Conservation (phyloP, 225 moss, liverwort and hornwort species). For the Antitrichia curtipendula region DNA sequence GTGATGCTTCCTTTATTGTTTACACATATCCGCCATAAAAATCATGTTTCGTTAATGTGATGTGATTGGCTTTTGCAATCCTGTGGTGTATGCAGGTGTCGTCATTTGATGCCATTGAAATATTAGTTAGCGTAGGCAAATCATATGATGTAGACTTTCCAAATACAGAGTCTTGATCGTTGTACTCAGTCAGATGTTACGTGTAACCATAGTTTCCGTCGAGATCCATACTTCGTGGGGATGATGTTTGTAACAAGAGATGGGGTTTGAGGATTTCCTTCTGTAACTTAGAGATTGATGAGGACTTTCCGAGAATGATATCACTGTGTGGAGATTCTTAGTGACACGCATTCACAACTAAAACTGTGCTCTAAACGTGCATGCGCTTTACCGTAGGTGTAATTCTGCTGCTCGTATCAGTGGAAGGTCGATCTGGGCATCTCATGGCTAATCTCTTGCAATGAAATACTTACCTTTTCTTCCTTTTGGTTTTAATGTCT, state of each 20-base stretch:
- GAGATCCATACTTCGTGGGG: not conserved
- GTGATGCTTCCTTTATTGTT: conserved; percentile 43
- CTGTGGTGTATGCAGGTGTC: not conserved
- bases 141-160: not conserved
- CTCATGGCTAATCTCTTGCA: not conserved
- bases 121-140: not conserved
- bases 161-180: not conserved
- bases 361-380: not conserved
- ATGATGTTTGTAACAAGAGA: not conserved
- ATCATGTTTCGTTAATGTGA: not conserved
- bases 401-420: not conserved
- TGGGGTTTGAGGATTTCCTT: not conserved
- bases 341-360: not conserved
- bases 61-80: not conserved
- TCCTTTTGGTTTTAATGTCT: not conserved
- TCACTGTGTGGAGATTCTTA: not conserved
- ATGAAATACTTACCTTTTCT: not conserved
- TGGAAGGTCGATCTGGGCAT: not conserved
- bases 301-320: not conserved
- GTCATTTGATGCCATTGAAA: not conserved
- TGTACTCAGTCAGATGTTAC: not conserved
- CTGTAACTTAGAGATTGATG: not conserved
- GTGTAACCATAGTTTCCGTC: not conserved
- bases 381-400: not conserved
- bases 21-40: not conserved